These are phyloP conservation scores for Grosmannia clavigera DNA, from an alignment of 2,329 filamentous ascomycete genomes.

Conservation along the genomic window DNA sequence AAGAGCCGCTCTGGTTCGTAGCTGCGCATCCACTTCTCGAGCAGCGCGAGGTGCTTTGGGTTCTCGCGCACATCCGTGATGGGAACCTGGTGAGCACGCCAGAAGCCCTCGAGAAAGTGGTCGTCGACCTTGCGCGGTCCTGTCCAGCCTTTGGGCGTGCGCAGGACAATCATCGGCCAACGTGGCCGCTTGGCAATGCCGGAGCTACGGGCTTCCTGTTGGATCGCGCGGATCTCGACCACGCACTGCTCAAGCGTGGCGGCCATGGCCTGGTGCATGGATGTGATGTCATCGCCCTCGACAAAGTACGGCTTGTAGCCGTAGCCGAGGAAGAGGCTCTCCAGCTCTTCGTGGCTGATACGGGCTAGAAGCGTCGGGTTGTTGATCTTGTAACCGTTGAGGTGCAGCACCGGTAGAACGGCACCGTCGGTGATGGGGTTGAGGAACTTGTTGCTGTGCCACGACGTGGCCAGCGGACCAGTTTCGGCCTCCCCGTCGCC, in stretches of 20 bases:
- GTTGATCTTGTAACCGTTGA: constrained; percentile 81
- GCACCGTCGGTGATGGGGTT: constrained; percentile 69
- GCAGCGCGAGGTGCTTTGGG: constrained; percentile 49
- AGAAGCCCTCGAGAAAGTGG: constrained; percentile 64
- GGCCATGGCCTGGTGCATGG: constrained; percentile 76
- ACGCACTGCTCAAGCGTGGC: constrained; percentile 63
- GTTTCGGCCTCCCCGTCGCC: constrained; percentile 76
- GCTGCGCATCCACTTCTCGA: constrained; percentile 66
- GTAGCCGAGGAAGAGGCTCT: constrained; percentile 57
- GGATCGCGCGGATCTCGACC: constrained; percentile 52
- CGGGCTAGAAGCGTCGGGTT: constrained; percentile 64
- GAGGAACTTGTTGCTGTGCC: constrained; percentile 74
- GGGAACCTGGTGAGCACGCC: constrained; percentile 67
- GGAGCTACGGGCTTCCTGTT: constrained; percentile 59
- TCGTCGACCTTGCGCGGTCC: constrained; percentile 59
- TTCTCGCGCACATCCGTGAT: constrained; percentile 58
- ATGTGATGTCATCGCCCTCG: constrained; percentile 58
- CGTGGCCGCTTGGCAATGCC: constrained; percentile 56
- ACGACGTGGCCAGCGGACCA: constrained; percentile 63
- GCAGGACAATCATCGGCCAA: constrained; percentile 71
- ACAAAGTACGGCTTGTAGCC: constrained; percentile 74
- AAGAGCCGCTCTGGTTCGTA: constrained; percentile 66
- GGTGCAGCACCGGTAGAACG: constrained; percentile 63
- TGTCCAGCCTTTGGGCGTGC: constrained; percentile 71
- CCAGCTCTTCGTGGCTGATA: constrained; percentile 61